A percentile compares a stretch with the other conserved stretches of the same genome.
phyloP scores from a whole-genome alignment of 75 land plant genomes.

The Larix kaempferi region DNA sequence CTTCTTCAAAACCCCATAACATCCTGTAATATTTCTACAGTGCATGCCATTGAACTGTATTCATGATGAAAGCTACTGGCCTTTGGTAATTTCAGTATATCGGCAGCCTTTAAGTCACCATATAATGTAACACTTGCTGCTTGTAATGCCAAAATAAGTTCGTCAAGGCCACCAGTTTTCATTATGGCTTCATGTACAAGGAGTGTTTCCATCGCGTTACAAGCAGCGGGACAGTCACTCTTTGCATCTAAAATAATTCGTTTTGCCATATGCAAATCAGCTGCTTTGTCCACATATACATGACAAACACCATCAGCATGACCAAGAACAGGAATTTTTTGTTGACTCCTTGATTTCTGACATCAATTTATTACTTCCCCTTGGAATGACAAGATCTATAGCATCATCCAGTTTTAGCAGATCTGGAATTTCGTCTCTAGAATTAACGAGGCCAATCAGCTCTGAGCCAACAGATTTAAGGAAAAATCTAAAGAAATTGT shows the following conservation, averaged over 20 bases:
- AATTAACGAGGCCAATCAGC: constrained; percentile 90
- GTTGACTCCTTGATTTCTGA: constrained; percentile 85
- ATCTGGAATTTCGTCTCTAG: constrained; percentile 92
- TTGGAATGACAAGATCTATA: constrained; percentile 95
- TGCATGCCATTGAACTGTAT: no score
- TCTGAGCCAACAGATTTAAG: constrained; percentile 69
- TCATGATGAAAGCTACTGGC: no score
- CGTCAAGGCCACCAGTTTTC: constrained; percentile 47
- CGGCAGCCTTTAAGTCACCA: no score
- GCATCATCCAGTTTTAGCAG: constrained; percentile 96
- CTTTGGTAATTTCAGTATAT: constrained; percentile 33
- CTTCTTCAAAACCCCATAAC: no score
- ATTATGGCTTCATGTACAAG: constrained; percentile 74
- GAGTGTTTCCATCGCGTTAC: constrained; percentile 97
- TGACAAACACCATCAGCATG: constrained; percentile 98
- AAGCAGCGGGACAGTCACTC: constrained; percentile 90
- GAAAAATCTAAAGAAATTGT: no score
- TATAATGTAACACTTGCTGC: constrained; percentile 37
- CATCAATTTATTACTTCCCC: constrained; percentile 92
- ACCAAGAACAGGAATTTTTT: constrained; percentile 92
- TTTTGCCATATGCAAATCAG: constrained; percentile 67
- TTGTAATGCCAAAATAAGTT: constrained; percentile 51
- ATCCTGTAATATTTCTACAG: no score
- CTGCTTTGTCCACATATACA: constrained; percentile 90
- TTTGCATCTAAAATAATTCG: constrained; percentile 84